phyloP scores from a whole-genome alignment of 2,329 filamentous ascomycete genomes.

The Blastomyces parvus region DNA sequence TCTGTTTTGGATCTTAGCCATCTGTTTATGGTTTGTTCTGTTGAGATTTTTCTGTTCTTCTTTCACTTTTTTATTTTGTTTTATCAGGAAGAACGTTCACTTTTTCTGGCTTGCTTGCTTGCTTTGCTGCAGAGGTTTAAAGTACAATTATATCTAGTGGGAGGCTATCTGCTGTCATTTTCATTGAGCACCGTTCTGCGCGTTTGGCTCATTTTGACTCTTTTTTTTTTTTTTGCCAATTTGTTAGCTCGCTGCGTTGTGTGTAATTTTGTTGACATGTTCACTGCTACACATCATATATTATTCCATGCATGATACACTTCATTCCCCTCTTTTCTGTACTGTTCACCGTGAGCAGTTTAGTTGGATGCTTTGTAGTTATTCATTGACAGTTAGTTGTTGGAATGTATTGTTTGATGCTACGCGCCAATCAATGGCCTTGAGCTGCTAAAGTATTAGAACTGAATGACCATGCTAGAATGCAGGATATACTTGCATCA shows the following conservation, averaged over 20 bases:
- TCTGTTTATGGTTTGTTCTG: background rate
- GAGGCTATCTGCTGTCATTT: conserved; percentile 5
- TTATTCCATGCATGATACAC: too few relatives aligned
- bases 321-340: background rate
- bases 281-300: conserved; percentile 8
- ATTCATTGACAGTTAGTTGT: background rate
- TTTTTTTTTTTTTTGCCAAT: too few relatives aligned
- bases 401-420: too few relatives aligned
- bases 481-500: too few relatives aligned
- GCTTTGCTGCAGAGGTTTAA: background rate
- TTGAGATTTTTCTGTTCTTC: background rate
- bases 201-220: conserved; percentile 10
- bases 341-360: too few relatives aligned
- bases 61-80: background rate
- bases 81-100: background rate
- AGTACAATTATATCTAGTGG: background rate
- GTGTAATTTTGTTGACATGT: too few relatives aligned
- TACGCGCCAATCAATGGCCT: too few relatives aligned
- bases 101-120: conserved; percentile 7
- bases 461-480: too few relatives aligned
- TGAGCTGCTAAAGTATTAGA: too few relatives aligned
- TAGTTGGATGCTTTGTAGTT: background rate
- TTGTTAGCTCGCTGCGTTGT: too few relatives aligned
- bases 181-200: conserved; percentile 1
- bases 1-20: background rate